Conservation (phyloP, 768 basidiomycete species). For the Suillus alpinus region DNA sequence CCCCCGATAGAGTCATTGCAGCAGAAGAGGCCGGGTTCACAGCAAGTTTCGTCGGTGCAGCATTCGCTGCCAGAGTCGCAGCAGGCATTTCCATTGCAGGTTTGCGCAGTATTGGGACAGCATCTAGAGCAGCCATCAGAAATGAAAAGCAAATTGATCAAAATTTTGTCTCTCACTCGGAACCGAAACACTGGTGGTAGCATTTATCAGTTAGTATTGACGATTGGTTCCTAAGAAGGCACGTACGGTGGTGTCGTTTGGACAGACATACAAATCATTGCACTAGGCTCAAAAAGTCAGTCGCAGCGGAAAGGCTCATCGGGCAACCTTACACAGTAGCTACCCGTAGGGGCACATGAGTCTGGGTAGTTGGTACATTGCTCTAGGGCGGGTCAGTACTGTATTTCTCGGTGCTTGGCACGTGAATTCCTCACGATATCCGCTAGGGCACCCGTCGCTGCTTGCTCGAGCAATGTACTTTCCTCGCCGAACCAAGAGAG, state of each 20-base stretch:
- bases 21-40: constrained; percentile 12
- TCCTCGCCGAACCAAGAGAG: background rate
- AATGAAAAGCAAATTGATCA: background rate
- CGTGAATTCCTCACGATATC: background rate
- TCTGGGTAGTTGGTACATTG: constrained; percentile 16
- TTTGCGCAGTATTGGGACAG: constrained; percentile 14
- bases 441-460: background rate
- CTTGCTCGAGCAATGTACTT: background rate
- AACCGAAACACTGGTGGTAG: constrained; percentile 11
- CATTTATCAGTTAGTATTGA: constrained; percentile 1
- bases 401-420: background rate
- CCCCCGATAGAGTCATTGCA: constrained; percentile 21
- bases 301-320: too few relatives aligned
- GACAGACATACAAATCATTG: constrained; percentile 6
- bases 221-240: background rate
- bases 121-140: constrained; percentile 10
- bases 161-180: constrained; percentile 1
- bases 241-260: constrained; percentile 14
- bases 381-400: background rate
- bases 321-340: constrained; percentile 16
- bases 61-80: constrained; percentile 5
- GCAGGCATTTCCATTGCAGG: constrained; percentile 12
- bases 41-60: constrained; percentile 4
- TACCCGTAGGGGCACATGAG: constrained; percentile 16
- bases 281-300: constrained; percentile 14